A percentile compares a stretch with the other conserved stretches of the same genome.
Evolutionary conservation across 179 eudicot genomes (phyloP).

Genomic region (Silene noctiflora): DNA sequence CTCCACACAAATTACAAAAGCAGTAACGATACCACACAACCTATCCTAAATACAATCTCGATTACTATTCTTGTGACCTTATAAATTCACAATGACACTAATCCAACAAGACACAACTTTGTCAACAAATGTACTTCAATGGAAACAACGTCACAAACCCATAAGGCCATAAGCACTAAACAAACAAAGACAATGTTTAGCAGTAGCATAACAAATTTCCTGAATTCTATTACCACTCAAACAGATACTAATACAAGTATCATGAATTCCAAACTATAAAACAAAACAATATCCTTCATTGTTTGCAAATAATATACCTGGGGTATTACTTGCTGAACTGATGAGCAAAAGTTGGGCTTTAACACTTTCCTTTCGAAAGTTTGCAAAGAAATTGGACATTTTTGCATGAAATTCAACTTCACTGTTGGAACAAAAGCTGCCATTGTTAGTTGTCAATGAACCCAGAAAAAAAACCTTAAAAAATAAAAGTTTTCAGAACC

Average conservation of each 20-base stretch:
- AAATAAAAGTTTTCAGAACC: not conserved
- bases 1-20: not conserved
- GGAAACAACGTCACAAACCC: not conserved
- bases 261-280: not conserved
- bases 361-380: conserved; percentile 23
- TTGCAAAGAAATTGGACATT: conserved; percentile 23
- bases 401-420: conserved; percentile 28
- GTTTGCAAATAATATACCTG: conserved; percentile 17
- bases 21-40: not conserved
- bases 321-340: conserved; percentile 31
- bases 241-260: not conserved
- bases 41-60: not conserved
- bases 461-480: conserved; percentile 8
- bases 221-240: not conserved
- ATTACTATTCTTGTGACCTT: not conserved
- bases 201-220: not conserved
- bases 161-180: not conserved
- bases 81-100: not conserved
- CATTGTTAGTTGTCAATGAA: conserved; percentile 24
- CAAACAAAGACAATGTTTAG: not conserved
- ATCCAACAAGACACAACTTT: not conserved
- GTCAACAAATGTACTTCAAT: not conserved
- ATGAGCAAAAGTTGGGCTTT: conserved; percentile 38
- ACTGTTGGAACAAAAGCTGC: conserved; percentile 30
- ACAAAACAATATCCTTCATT: not conserved